Evolutionary conservation across 208 protist species (phyloP), one percentile per base, ranked within the genome.

Genomic region (Crithidia expoeki): DNA sequence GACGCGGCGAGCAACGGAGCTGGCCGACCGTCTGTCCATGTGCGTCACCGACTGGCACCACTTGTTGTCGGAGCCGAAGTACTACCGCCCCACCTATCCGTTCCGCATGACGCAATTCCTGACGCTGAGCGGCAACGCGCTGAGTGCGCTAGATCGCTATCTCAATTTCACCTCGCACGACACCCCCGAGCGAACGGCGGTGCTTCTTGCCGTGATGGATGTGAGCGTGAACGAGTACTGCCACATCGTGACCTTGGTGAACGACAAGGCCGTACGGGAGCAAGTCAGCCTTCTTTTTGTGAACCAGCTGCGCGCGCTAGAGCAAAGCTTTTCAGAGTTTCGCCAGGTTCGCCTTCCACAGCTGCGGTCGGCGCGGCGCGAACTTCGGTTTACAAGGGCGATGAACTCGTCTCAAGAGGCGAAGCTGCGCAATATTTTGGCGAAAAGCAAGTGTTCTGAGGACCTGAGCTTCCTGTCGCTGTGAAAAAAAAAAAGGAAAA

Each of bases 21-120:
- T 76, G 28, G 50, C 36, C 2, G 64, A 68, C 12, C 69, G 69
- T 11, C 28, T 72, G 21, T 44, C 46, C 32, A 7, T 32, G 17
- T 80, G 75, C 34, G 38, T 42, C 12, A 80, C 75, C n/a, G 59
- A 80, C 75, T 80, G 75, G 75, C 47, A 47, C 27, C n/a, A 64
- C 12, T 52, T 67, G 9, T 32, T 71, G 14, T 44, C n/a, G 25
- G 65, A 62, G 56, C 57, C 57, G 12, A 63, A 59, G 38, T 57
- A 58, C 23, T 62, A 74, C 51, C 27, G 36, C 12, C 33, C 52
- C 40, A 78, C 71, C 21, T 68, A 77, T 30, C 53, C 71, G 7
- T 3, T 38, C 14, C 76, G 72, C 51, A 68, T 81, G 59, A 53
- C 38, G 3, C 53, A 67, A 42, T 81, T 74, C 36, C 23, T 74